Evolutionary conservation across 2,329 filamentous ascomycete genomes (phyloP).

Genomic region (Lasiodiplodia hormozganensis): DNA sequence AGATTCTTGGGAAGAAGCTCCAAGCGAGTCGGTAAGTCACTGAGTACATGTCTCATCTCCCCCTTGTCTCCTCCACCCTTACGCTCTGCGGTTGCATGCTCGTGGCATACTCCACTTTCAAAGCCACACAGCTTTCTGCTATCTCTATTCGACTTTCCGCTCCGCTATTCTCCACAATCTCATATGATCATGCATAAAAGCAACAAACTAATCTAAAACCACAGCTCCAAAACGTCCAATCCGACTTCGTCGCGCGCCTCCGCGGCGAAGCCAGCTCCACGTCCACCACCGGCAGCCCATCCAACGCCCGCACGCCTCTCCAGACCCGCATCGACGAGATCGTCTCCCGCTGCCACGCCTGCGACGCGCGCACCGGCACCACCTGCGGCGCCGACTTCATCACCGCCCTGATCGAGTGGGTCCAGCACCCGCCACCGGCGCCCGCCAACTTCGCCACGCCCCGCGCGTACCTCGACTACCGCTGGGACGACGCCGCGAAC

Average conservation of each 20-base stretch:
- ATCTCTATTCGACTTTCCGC: no score
- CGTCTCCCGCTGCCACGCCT: not conserved
- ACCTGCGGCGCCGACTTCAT: constrained; percentile 2
- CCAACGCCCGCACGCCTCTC: not conserved
- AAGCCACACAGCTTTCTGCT: no score
- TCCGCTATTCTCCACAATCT: no score
- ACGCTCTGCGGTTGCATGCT: no score
- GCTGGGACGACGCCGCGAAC: constrained; percentile 13
- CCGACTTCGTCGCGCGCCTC: constrained; percentile 14
- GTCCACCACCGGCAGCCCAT: not conserved
- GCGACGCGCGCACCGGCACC: not conserved
- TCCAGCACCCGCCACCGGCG: not conserved
- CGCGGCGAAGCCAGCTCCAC: not conserved
- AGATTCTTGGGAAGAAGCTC: constrained; percentile 19
- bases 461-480: constrained; percentile 18
- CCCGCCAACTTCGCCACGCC: not conserved
- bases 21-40: constrained; percentile 1
- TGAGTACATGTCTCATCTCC: no score
- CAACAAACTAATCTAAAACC: not conserved
- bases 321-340: constrained; percentile 13
- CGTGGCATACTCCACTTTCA: no score
- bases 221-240: constrained; percentile 18
- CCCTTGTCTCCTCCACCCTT: no score
- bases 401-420: not conserved
- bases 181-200: no score